A percentile compares a stretch with the other conserved stretches of the same genome.
These are phyloP conservation scores for Epichloe amarillans DNA, from an alignment of 2,329 filamentous ascomycete species.

Conservation along the genomic window DNA sequence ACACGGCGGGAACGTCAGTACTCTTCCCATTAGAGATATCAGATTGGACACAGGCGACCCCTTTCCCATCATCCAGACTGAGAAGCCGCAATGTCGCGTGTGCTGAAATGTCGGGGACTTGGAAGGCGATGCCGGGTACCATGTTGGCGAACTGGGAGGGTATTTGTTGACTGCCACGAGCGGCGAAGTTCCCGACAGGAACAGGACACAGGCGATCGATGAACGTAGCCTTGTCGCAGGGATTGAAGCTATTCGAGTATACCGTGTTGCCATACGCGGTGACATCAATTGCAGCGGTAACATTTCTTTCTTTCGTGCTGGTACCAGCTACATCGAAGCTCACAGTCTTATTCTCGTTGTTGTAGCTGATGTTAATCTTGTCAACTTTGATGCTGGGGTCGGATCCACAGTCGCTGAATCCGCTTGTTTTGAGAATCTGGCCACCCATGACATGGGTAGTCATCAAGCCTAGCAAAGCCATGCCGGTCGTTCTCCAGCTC, in stretches of 20 bases:
- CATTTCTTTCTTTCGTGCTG: constrained; percentile 62
- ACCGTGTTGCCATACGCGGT: constrained; percentile 74
- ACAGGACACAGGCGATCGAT: constrained; percentile 74
- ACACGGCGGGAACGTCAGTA: constrained; percentile 58
- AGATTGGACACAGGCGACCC: constrained; percentile 74
- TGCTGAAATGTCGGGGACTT: constrained; percentile 80
- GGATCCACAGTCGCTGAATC: constrained; percentile 58
- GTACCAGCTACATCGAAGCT: constrained; percentile 72
- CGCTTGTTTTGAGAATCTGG: constrained; percentile 66
- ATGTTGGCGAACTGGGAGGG: constrained; percentile 55
- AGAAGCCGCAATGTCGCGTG: constrained; percentile 67
- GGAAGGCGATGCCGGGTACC: constrained; percentile 83
- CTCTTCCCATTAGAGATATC: constrained; percentile 81
- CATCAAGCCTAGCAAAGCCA: constrained; percentile 23
- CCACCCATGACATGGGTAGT: constrained; percentile 41
- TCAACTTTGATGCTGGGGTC: constrained; percentile 51
- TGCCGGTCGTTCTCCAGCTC: constrained; percentile 15
- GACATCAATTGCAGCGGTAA: constrained; percentile 62
- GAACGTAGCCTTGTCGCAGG: constrained; percentile 55
- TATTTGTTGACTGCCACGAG: constrained; percentile 58
- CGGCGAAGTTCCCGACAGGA: constrained; percentile 60
- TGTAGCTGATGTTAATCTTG: constrained; percentile 64
- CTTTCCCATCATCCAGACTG: constrained; percentile 40
- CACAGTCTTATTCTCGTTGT: constrained; percentile 59
- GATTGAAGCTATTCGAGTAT: constrained; percentile 71